Conservation (phyloP, 2,329 filamentous ascomycete species). For the Verticillium albo-atrum region DNA sequence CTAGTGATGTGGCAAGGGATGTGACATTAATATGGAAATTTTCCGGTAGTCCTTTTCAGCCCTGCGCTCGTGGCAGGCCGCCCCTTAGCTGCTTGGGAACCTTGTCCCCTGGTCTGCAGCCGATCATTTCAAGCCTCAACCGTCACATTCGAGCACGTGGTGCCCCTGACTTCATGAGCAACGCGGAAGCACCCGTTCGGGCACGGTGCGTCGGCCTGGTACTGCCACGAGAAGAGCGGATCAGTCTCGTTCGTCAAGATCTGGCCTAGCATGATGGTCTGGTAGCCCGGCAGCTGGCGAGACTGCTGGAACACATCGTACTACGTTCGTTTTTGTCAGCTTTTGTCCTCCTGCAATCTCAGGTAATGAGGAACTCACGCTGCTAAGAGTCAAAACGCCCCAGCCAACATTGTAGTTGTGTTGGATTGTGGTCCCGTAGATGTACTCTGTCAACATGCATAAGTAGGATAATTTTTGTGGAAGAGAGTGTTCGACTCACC, state of each 20-base stretch:
- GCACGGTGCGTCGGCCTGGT: constrained; percentile 20
- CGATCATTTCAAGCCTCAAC: background rate
- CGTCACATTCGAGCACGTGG: background rate
- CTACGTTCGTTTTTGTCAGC: too few relatives aligned
- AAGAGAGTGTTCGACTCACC: constrained; percentile 14
- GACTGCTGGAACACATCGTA: constrained; percentile 41
- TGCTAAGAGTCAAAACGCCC: constrained; percentile 18
- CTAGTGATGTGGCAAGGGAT: background rate
- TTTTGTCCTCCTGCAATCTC: too few relatives aligned
- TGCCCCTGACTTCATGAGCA: background rate
- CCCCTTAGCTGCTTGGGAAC: background rate
- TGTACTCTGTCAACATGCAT: constrained; percentile 28
- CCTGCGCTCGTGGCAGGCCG: background rate
- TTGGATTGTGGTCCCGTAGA: constrained; percentile 48
- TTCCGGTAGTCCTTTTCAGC: background rate
- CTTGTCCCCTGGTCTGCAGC: background rate
- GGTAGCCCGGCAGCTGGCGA: constrained; percentile 25
- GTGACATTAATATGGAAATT: background rate
- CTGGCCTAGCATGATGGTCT: constrained; percentile 32
- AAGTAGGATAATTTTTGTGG: background rate
- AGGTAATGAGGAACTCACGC: too few relatives aligned
- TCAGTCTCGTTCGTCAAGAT: constrained; percentile 50
- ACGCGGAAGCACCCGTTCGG: constrained; percentile 5
- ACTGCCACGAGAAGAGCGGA: constrained; percentile 50
- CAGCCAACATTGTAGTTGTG: constrained; percentile 42